A percentile compares a stretch with the other conserved stretches of the same genome.
These are phyloP conservation scores for Pythium biforme DNA, from an alignment of 352 stramenopile genomes.

Conservation along the genomic window DNA sequence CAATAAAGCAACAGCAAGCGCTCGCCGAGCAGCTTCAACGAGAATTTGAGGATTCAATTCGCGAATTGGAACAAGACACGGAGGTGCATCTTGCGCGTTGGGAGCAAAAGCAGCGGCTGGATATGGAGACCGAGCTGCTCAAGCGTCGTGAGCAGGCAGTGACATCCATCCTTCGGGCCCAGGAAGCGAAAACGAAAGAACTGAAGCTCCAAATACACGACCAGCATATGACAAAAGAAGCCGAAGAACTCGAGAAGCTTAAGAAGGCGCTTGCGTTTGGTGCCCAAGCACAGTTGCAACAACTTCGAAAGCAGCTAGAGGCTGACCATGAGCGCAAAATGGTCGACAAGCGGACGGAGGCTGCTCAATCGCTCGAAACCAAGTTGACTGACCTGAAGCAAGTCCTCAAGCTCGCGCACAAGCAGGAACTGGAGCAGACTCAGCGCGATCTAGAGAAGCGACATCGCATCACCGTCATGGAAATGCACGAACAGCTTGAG, in stretches of 20 bases:
- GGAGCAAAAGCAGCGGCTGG: conserved; percentile 45
- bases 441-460: conserved; percentile 41
- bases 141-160: conserved; percentile 39
- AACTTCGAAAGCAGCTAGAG: conserved; percentile 46
- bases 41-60: conserved; percentile 34
- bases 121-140: conserved; percentile 48
- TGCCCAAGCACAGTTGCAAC: conserved; percentile 59
- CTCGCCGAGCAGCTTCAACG: conserved; percentile 35
- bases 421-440: conserved; percentile 38
- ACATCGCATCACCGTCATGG: conserved; percentile 45
- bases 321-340: conserved; percentile 39
- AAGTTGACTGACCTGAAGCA: conserved; percentile 44
- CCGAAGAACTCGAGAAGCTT: conserved; percentile 53
- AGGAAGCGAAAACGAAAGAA: conserved; percentile 43
- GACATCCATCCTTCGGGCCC: conserved; percentile 32
- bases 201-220: conserved; percentile 46
- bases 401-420: conserved; percentile 37
- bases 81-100: conserved; percentile 29
- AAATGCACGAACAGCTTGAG: conserved; percentile 54
- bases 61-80: conserved; percentile 36
- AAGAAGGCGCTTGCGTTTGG: conserved; percentile 56
- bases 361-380: conserved; percentile 30
- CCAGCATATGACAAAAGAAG: conserved; percentile 37
- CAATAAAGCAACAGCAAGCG: conserved; percentile 32
- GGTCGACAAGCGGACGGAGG: conserved; percentile 28